A percentile compares a stretch with the other conserved stretches of the same genome.
Conservation (phyloP, 2,329 filamentous ascomycete genomes). For the Colletotrichum agaves region DNA sequence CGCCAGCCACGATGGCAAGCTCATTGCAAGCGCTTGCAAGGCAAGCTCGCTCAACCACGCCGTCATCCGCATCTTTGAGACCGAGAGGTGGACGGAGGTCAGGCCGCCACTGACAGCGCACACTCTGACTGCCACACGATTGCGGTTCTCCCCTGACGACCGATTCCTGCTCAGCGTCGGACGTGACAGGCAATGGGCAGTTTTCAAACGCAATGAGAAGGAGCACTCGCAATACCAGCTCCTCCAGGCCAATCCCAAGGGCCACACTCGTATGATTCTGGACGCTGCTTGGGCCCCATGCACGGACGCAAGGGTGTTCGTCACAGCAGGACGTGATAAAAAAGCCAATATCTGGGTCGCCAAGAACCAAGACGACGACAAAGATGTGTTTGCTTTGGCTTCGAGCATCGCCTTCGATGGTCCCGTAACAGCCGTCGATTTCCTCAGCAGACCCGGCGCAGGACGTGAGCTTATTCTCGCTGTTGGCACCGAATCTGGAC, state of each 20-base stretch:
- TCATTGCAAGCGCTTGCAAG: constrained; percentile 92
- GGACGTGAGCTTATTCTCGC: constrained; percentile 57
- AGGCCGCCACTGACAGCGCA: constrained; percentile 86
- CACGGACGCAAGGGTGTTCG: constrained; percentile 66
- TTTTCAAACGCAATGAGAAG: constrained; percentile 70
- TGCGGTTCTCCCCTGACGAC: constrained; percentile 84
- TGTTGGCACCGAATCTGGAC: constrained; percentile 67
- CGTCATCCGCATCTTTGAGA: constrained; percentile 92
- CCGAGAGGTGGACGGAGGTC: constrained; percentile 86
- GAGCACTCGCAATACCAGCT: constrained; percentile 62
- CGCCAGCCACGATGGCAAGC: constrained; percentile 75
- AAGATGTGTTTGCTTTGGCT: constrained; percentile 60
- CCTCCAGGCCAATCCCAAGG: constrained; percentile 78
- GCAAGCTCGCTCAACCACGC: constrained; percentile 94
- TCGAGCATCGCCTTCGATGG: constrained; percentile 64
- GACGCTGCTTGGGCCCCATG: constrained; percentile 84
- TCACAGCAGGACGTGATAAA: constrained; percentile 92
- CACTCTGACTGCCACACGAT: constrained; percentile 83
- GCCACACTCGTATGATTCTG: constrained; percentile 91
- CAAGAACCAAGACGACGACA: constrained; percentile 45
- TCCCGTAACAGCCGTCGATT: constrained; percentile 78
- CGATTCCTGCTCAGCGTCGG: constrained; percentile 85
- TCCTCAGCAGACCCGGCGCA: constrained; percentile 54
- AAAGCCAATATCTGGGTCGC: constrained; percentile 76
- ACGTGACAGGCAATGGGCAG: constrained; percentile 88